phyloP scores from a whole-genome alignment of 257 asterid species.

The Lantana camara region DNA sequence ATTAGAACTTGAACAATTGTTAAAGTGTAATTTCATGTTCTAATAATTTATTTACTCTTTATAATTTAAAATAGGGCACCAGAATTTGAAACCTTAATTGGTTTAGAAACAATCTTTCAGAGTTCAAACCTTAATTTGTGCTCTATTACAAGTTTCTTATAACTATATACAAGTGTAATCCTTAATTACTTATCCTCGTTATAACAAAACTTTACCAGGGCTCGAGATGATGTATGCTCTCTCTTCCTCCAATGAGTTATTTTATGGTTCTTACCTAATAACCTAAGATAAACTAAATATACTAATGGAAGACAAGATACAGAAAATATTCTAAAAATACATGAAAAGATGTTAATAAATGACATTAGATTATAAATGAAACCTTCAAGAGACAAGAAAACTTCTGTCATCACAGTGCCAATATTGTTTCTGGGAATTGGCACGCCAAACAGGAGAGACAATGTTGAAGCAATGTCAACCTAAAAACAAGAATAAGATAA shows the following conservation, averaged over 20 bases:
- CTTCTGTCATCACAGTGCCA: slow-evolving; percentile 70
- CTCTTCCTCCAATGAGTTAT: not conserved
- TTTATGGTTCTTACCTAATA: not conserved
- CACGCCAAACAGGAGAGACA: slow-evolving; percentile 90
- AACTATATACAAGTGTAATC: not conserved
- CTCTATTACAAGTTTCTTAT: not conserved
- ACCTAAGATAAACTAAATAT: no score
- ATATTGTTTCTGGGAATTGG: slow-evolving; percentile 89
- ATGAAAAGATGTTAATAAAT: slow-evolving; percentile 9
- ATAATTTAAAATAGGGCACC: not conserved
- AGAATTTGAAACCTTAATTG: slow-evolving; percentile 1
- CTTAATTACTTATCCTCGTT: not conserved
- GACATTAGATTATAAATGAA: slow-evolving; percentile 20
- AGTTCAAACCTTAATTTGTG: not conserved
- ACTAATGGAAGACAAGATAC: no score
- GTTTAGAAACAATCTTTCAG: slow-evolving; percentile 1
- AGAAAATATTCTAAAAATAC: slow-evolving; percentile 12
- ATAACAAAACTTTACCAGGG: not conserved
- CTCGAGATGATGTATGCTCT: not conserved
- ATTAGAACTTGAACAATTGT: not conserved
- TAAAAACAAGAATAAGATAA: slow-evolving; percentile 43
- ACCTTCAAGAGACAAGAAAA: slow-evolving; percentile 70
- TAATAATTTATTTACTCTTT: not conserved
- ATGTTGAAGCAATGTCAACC: slow-evolving; percentile 85
- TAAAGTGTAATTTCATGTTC: not conserved